These are phyloP conservation scores for Conringia planisiliqua DNA, from an alignment of 345 rosid species.

Conservation along the genomic window DNA sequence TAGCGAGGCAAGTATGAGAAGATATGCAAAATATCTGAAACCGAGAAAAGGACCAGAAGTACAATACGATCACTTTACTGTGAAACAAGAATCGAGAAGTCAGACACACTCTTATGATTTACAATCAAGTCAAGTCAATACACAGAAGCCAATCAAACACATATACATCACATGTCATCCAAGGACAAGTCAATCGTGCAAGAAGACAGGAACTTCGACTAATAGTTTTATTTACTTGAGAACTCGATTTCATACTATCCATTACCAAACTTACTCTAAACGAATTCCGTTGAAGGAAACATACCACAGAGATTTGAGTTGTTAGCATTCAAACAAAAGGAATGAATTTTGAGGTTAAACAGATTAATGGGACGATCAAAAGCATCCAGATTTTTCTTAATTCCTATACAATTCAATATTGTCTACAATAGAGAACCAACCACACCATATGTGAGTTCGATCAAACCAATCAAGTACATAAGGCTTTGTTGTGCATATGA, in stretches of 20 bases:
- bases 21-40: constrained; percentile 85
- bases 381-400: background rate
- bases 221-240: background rate
- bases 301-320: background rate
- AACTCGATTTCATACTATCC: no score
- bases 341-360: background rate
- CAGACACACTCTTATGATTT: background rate
- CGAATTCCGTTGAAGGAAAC: background rate
- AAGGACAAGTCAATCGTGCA: background rate
- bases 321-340: background rate
- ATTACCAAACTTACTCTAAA: background rate
- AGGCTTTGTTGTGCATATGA: no score
- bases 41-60: constrained; percentile 14
- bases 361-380: background rate
- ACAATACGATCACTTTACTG: constrained; percentile 6
- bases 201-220: background rate
- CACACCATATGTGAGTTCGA: background rate
- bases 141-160: background rate
- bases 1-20: constrained; percentile 91
- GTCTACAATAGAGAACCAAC: background rate
- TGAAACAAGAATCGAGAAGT: background rate
- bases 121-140: background rate
- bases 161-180: background rate
- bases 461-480: background rate
- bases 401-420: background rate